phyloP scores from a whole-genome alignment of 2,329 filamentous ascomycete species.

The Orbilia oligospora region DNA sequence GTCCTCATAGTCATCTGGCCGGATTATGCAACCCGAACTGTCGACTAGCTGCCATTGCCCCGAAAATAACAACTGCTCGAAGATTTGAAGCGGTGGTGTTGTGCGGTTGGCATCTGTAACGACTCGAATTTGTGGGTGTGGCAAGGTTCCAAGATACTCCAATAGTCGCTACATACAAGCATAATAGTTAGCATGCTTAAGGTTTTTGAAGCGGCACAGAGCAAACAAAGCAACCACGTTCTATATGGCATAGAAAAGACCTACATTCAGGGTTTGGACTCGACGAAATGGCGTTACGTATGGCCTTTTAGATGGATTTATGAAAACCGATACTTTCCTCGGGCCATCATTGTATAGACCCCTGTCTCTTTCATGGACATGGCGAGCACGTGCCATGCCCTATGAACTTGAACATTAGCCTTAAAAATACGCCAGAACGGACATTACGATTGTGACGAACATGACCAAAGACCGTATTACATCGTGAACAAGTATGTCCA shows the following conservation, averaged over 20 bases:
- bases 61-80: slow-evolving; percentile 38
- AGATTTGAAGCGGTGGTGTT: slow-evolving; percentile 35
- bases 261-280: slow-evolving; percentile 50
- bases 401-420: background rate
- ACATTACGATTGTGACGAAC: slow-evolving; percentile 17
- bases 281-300: slow-evolving; percentile 54
- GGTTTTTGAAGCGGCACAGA: background rate
- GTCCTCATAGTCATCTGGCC: slow-evolving; percentile 54
- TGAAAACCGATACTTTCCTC: slow-evolving; percentile 35
- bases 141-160: slow-evolving; percentile 46
- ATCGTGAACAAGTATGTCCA: slow-evolving; percentile 47
- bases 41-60: slow-evolving; percentile 58
- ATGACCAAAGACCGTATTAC: slow-evolving; percentile 39
- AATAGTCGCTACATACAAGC: slow-evolving; percentile 39
- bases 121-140: slow-evolving; percentile 51
- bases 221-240: background rate
- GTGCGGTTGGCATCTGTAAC: slow-evolving; percentile 34
- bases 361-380: slow-evolving; percentile 21
- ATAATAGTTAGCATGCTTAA: background rate
- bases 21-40: slow-evolving; percentile 45
- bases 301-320: slow-evolving; percentile 52
- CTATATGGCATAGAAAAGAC: background rate
- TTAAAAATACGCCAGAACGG: background rate
- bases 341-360: slow-evolving; percentile 27
- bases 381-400: slow-evolving; percentile 24